Evolutionary conservation across 371 early-diverging fungal genomes (phyloP), one percentile per base, ranked within the genome.

Genomic region (Batkoa obscura): DNA sequence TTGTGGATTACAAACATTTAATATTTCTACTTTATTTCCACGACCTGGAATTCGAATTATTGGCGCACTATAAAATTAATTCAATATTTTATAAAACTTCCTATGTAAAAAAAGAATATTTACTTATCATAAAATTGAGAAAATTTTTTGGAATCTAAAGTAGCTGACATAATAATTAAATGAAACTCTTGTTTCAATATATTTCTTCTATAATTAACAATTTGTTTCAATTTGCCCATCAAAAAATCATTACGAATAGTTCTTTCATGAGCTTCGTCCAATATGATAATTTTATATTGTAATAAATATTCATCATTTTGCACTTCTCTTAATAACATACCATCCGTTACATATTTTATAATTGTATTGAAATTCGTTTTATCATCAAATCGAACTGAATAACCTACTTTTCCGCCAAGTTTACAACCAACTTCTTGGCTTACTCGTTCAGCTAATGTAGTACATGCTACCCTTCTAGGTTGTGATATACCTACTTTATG

Each of bases 231-330:
- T 83, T 89, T 85, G 17, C 94, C 95, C 63, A 99, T 85, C 39
- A 99, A 62, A 60, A 99, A 83, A 67, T 99, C 99, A 0, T 98
- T 98, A 50, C 95, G 75, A 55, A 95, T 60, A 0, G 91, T 95
- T 48, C 99, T 81, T 70, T 99, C 99, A 71, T 99, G 99, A 0
- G 97, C 98, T 68, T 99, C 99, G 62, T 99, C 99, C 36, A 99
- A 68, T 10, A 94, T 78, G 50, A 99, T 79, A 5, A 86, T 80
- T 35, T 82, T 80, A 70, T 98, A 98, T 43, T 77, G 68, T 1
- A 69, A 56, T 23, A 95, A 64, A 41, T 85, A 49, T 10, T 80
- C 75, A 61, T 97, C 95, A 1, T 83, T 74, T 42, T 98, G 71
- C 3, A 90, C 72, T 65, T 99, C 99, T 34, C 94, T 78, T 30